Percentiles rank a stretch among this genome's conserved stretches.
Conservation (phyloP, 2,329 filamentous ascomycete genomes). For the Verticillium longisporum region DNA sequence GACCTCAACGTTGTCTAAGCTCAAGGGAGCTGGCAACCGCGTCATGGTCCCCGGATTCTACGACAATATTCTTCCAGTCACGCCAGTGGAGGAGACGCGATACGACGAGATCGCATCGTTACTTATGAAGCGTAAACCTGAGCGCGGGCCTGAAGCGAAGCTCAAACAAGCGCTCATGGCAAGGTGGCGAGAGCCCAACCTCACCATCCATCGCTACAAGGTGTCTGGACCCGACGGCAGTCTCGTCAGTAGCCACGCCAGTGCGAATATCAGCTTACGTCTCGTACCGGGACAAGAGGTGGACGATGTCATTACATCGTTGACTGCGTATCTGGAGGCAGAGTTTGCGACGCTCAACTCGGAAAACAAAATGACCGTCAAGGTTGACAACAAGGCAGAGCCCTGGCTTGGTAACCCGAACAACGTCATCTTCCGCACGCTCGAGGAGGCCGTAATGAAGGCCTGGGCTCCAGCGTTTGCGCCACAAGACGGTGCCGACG, state of each 20-base stretch:
- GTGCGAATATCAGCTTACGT: conserved; percentile 80
- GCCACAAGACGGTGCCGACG: conserved; percentile 16
- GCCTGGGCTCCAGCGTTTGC: conserved; percentile 64
- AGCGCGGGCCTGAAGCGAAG: conserved; percentile 50
- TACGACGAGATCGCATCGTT: conserved; percentile 81
- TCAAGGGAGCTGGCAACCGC: conserved; percentile 74
- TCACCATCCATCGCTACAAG: conserved; percentile 90
- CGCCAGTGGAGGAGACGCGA: conserved; percentile 66
- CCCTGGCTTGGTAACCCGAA: conserved; percentile 91
- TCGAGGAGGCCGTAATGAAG: conserved; percentile 77
- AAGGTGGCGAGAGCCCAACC: conserved; percentile 87
- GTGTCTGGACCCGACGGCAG: conserved; percentile 89
- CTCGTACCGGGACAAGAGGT: conserved; percentile 92
- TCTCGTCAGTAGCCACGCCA: conserved; percentile 84
- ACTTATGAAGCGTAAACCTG: conserved; percentile 64
- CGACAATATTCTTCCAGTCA: conserved; percentile 71
- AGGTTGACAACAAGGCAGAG: conserved; percentile 88
- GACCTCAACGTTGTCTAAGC: conserved; percentile 70
- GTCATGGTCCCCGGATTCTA: conserved; percentile 87
- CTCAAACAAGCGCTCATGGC: conserved; percentile 84
- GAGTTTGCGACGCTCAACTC: conserved; percentile 72
- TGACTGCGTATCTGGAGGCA: conserved; percentile 60
- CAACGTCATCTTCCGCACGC: conserved; percentile 83
- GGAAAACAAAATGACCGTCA: conserved; percentile 72
- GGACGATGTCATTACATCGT: conserved; percentile 60